Percentiles rank a stretch among this genome's conserved stretches.
Conservation (phyloP, 73 alveolate species). For the Tetrahymena borealis region DNA sequence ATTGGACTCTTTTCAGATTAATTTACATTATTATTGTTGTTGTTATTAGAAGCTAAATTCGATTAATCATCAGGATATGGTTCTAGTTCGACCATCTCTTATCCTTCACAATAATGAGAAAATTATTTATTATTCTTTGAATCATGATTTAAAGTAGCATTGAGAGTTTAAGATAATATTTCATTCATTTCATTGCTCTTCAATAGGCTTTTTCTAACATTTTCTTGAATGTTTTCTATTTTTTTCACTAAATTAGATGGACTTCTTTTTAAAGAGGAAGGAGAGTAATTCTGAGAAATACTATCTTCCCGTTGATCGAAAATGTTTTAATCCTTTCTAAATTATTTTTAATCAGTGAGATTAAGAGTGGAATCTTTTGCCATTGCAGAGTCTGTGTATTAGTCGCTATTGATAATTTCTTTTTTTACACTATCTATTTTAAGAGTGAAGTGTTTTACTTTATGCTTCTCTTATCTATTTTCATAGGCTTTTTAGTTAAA, state of each 20-base stretch:
- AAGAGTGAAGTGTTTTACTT: neutral
- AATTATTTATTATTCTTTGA: neutral
- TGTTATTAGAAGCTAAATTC: neutral
- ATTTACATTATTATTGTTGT: neutral
- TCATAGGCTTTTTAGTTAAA: neutral
- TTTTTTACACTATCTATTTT: neutral
- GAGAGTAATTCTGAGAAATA: neutral
- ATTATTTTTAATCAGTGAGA: neutral
- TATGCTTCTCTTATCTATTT: neutral
- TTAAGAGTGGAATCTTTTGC: neutral
- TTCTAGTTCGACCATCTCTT: neutral
- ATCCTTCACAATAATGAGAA: neutral
- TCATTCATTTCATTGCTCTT: neutral
- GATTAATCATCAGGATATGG: neutral
- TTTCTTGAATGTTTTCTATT: neutral
- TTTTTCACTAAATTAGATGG: neutral
- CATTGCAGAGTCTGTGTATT: neutral
- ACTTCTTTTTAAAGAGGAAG: neutral
- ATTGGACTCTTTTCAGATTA: neutral
- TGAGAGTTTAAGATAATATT: neutral
- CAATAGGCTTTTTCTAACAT: neutral
- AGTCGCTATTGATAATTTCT: neutral
- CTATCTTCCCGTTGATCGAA: neutral
- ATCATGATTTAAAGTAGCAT: neutral
- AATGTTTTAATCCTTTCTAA: neutral